Evolutionary conservation across 768 basidiomycete genomes (phyloP).

Genomic region (Amanita pseudoporphyria): DNA sequence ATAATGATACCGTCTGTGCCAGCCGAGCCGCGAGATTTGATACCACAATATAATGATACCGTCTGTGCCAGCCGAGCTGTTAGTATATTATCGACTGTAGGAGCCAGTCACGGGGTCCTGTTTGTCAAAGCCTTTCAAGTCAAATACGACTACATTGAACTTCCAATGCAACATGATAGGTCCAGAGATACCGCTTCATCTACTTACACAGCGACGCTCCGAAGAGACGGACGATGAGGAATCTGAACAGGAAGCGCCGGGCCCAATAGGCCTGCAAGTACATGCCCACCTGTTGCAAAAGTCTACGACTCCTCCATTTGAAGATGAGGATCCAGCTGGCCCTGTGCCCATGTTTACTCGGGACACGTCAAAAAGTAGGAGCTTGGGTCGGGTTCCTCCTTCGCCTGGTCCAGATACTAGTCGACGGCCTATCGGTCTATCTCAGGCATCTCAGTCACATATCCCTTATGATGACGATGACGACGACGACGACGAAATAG

Average conservation of each 20-base stretch:
- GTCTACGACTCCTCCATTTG: slow-evolving; percentile 15
- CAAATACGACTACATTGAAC: neutral
- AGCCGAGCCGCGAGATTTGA: too few relatives aligned
- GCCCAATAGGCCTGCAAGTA: slow-evolving; percentile 43
- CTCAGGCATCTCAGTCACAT: slow-evolving; percentile 22
- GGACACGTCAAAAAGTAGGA: neutral
- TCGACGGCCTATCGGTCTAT: slow-evolving; percentile 39
- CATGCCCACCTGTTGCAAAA: slow-evolving; percentile 30
- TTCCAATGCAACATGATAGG: slow-evolving; percentile 28
- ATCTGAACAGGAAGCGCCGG: slow-evolving; percentile 19
- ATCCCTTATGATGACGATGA: slow-evolving; percentile 22
- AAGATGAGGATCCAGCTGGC: slow-evolving; percentile 15
- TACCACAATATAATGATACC: too few relatives aligned
- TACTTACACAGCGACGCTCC: slow-evolving; percentile 18
- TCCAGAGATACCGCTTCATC: slow-evolving; percentile 45
- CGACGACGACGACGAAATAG: slow-evolving; percentile 75
- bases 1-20: too few relatives aligned
- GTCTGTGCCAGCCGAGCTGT: too few relatives aligned
- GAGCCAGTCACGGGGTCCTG: too few relatives aligned
- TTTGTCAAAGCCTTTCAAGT: neutral
- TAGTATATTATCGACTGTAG: too few relatives aligned
- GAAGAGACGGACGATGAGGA: slow-evolving; percentile 21
- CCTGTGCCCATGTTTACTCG: slow-evolving; percentile 14
- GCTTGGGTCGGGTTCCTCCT: slow-evolving; percentile 17
- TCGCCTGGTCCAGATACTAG: slow-evolving; percentile 13